phyloP scores from a whole-genome alignment of 495 filamentous ascomycete genomes.

The Xylaria grammica region DNA sequence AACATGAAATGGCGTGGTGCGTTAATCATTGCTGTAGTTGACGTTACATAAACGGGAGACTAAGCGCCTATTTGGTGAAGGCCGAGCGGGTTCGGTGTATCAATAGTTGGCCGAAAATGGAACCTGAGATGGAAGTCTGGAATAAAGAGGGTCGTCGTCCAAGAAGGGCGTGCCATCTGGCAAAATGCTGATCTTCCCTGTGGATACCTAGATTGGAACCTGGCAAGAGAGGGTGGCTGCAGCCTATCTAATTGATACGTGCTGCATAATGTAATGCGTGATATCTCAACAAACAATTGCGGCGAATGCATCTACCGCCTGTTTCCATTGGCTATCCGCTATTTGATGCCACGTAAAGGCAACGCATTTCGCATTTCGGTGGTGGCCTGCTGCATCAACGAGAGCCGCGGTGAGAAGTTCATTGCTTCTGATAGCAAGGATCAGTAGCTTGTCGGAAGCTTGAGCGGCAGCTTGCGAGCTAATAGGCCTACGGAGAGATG shows the following conservation, averaged over 20 bases:
- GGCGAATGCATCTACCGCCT: constrained; percentile 3
- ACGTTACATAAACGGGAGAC: constrained; percentile 25
- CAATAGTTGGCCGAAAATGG: constrained; percentile 33
- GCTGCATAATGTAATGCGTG: constrained; percentile 26
- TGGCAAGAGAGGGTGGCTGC: constrained; percentile 22
- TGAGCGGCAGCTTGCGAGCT: constrained; percentile 4
- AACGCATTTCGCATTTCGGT: constrained; percentile 12
- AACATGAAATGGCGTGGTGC: constrained; percentile 32
- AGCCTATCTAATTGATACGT: constrained; percentile 25
- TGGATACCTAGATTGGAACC: constrained; percentile 39
- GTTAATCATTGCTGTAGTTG: constrained; percentile 19
- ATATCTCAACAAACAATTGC: constrained; percentile 20
- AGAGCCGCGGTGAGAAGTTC: constrained; percentile 24
- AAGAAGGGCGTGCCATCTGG: constrained; percentile 57
- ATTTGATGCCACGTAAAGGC: constrained; percentile 21
- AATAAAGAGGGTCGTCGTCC: constrained; percentile 41
- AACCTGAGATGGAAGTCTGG: constrained; percentile 37
- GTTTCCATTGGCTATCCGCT: constrained; percentile 16
- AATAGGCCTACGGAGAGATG: constrained; percentile 1
- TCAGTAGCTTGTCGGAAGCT: constrained; percentile 5
- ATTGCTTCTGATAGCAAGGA: not conserved
- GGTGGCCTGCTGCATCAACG: constrained; percentile 14
- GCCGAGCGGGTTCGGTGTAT: constrained; percentile 32
- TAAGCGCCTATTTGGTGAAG: constrained; percentile 32
- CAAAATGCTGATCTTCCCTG: constrained; percentile 40